Evolutionary conservation across 2,329 filamentous ascomycete species (phyloP).

Genomic region (Fusarium sp.): DNA sequence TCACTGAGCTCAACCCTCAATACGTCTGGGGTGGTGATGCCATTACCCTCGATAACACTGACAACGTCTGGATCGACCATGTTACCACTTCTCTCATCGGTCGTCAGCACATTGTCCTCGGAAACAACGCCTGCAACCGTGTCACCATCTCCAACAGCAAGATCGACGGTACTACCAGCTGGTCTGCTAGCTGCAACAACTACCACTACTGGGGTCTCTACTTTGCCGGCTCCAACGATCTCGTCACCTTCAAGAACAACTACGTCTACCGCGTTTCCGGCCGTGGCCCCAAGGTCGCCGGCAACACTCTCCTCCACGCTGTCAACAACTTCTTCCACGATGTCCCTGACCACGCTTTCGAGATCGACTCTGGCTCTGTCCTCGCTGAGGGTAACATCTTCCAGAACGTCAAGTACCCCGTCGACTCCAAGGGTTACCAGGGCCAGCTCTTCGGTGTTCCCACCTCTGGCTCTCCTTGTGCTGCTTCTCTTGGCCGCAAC

Average conservation of each 20-base stretch:
- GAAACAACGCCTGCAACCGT: constrained; percentile 61
- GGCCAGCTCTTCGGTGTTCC: constrained; percentile 50
- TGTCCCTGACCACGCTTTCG: constrained; percentile 67
- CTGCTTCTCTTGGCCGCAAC: constrained; percentile 56
- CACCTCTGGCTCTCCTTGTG: constrained; percentile 52
- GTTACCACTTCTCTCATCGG: constrained; percentile 67
- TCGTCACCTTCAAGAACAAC: constrained; percentile 68
- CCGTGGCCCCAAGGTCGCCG: constrained; percentile 66
- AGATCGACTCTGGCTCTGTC: constrained; percentile 57
- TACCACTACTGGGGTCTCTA: constrained; percentile 71
- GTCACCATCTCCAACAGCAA: constrained; percentile 70
- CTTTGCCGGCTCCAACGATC: constrained; percentile 65
- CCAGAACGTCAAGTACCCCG: constrained; percentile 60
- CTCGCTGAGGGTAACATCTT: constrained; percentile 69
- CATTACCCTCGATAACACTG: constrained; percentile 61
- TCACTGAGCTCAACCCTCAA: constrained; percentile 65
- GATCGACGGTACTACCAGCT: constrained; percentile 64
- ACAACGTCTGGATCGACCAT: constrained; percentile 63
- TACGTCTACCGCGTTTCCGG: constrained; percentile 69
- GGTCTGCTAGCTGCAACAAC: constrained; percentile 66
- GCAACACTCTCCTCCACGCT: constrained; percentile 66
- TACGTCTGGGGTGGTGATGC: constrained; percentile 71
- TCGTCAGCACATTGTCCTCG: constrained; percentile 70
- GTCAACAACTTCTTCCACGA: constrained; percentile 72
- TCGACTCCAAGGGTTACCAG: constrained; percentile 47